Evolutionary conservation across 495 filamentous ascomycete species (phyloP).

Genomic region (Penicillium daleae): DNA sequence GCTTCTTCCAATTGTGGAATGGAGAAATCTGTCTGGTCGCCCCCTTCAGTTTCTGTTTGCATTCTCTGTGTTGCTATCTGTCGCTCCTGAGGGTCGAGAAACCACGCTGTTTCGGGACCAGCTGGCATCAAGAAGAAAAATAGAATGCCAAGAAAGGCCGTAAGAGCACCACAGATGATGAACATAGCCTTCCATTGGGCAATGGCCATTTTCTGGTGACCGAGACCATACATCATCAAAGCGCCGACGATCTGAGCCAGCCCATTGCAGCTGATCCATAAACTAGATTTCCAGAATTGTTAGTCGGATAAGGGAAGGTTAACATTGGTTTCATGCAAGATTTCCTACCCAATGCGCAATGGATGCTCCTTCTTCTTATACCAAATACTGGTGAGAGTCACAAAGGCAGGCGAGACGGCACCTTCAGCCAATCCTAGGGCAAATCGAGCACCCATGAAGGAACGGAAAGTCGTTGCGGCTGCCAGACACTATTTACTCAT

Average conservation of each 20-base stretch:
- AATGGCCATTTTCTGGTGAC: slow-evolving; percentile 40
- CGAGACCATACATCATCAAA: slow-evolving; percentile 60
- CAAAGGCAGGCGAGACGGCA: slow-evolving; percentile 32
- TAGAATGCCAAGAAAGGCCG: slow-evolving; percentile 50
- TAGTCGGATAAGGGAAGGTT: too few species aligned
- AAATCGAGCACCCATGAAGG: slow-evolving; percentile 50
- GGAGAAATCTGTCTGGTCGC: slow-evolving; percentile 48
- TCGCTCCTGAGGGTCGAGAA: slow-evolving; percentile 44
- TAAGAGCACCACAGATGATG: slow-evolving; percentile 59
- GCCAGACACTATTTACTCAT: slow-evolving; percentile 35
- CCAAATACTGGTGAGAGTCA: slow-evolving; percentile 37
- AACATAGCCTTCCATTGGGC: slow-evolving; percentile 62
- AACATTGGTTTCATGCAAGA: too few species aligned
- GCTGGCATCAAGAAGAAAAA: slow-evolving; percentile 55
- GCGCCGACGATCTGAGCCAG: slow-evolving; percentile 57
- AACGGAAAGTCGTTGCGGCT: slow-evolving; percentile 47
- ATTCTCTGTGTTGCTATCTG: slow-evolving; percentile 57
- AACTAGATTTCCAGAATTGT: neutral
- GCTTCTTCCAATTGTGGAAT: too few species aligned
- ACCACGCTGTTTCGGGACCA: slow-evolving; percentile 49
- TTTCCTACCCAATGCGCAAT: slow-evolving; percentile 31
- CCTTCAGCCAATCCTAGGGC: slow-evolving; percentile 56
- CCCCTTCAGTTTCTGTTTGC: slow-evolving; percentile 59
- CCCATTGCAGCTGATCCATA: slow-evolving; percentile 61
- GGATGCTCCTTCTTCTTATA: slow-evolving; percentile 53